phyloP scores from a whole-genome alignment of 192 early-diverging fungal genomes.

The Phycomyces nitens region DNA sequence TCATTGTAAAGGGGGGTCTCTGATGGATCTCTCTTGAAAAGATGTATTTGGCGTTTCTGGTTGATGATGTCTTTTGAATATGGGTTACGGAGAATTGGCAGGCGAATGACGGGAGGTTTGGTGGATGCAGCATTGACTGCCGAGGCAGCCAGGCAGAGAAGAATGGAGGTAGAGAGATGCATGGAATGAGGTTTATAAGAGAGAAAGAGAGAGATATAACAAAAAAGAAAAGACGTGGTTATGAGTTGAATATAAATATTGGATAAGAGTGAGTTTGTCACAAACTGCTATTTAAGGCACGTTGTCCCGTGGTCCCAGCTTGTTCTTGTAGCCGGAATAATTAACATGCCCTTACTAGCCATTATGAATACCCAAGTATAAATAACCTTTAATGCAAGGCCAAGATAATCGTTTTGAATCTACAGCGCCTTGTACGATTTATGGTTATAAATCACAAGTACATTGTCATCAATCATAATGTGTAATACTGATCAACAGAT shows the following conservation, averaged over 20 bases:
- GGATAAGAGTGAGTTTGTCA: not conserved
- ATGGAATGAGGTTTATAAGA: not conserved
- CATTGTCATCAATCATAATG: no score
- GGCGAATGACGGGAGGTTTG: not conserved
- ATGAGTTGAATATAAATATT: no score
- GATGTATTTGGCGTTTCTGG: not conserved
- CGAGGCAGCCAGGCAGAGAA: not conserved
- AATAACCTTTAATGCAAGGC: no score
- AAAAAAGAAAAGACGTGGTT: not conserved
- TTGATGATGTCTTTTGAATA: not conserved
- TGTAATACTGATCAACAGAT: no score
- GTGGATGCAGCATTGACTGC: not conserved
- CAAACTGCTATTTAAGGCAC: not conserved
- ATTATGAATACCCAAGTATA: no score
- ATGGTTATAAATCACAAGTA: no score
- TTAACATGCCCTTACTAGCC: no score
- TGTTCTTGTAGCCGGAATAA: not conserved
- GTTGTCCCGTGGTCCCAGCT: not conserved
- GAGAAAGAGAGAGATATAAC: not conserved
- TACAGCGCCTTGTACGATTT: no score
- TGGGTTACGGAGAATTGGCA: not conserved
- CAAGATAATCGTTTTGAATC: no score
- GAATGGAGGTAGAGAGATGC: not conserved
- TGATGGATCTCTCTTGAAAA: not conserved
- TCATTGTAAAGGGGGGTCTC: slow-evolving; percentile 23